Conservation (phyloP, 2,329 filamentous ascomycete species). For the Rachicladosporium sp. region DNA sequence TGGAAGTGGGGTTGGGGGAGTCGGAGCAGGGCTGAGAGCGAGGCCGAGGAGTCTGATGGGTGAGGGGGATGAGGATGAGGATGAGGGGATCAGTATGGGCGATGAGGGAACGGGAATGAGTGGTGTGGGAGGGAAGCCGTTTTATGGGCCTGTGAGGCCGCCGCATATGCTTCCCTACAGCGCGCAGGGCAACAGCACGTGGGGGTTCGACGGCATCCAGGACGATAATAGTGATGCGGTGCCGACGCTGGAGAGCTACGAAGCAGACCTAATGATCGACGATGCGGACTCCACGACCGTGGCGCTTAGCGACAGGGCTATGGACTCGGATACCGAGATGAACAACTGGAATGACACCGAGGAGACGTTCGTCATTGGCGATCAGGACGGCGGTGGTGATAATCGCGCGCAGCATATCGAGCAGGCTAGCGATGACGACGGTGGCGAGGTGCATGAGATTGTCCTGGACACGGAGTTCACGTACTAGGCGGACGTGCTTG, state of each 20-base stretch:
- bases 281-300: too few relatives aligned
- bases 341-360: conserved; percentile 2
- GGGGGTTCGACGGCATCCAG: conserved; percentile 1
- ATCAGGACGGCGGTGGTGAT: too few relatives aligned
- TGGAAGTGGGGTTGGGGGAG: conserved; percentile 5
- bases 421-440: too few relatives aligned
- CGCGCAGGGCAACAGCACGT: not conserved
- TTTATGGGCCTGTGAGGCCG: conserved; percentile 2
- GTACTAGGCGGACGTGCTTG: too few relatives aligned
- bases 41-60: conserved; percentile 3
- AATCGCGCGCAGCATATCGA: too few relatives aligned
- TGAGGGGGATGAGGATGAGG: conserved; percentile 5
- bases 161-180: not conserved
- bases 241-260: conserved; percentile 1
- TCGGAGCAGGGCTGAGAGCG: conserved; percentile 4
- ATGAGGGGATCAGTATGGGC: conserved; percentile 4
- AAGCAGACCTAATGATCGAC: not conserved
- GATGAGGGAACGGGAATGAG: not conserved
- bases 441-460: too few relatives aligned
- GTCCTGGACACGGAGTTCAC: too few relatives aligned
- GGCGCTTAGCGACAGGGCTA: too few relatives aligned
- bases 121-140: not conserved
- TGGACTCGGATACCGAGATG: too few relatives aligned
- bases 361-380: conserved; percentile 1
- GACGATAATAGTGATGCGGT: conserved; percentile 2